Evolutionary conservation across 257 asterid species (phyloP).

Genomic region (Capsicum rhomboideum): DNA sequence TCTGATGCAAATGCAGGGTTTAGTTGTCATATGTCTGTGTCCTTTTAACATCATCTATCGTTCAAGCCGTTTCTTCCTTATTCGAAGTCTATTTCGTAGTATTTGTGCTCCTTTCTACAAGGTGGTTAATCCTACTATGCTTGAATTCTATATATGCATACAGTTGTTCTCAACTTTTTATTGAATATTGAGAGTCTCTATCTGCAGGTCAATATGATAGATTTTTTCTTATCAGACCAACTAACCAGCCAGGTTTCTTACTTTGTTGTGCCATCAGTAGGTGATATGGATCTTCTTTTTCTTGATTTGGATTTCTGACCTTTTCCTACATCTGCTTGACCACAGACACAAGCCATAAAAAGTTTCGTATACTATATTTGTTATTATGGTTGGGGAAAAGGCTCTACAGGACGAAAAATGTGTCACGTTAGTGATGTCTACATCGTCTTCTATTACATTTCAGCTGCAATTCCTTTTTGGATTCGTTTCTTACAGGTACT

Average conservation of each 20-base stretch:
- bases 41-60: conserved; percentile 59
- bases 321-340: background rate
- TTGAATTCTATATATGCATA: background rate
- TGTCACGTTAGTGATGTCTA: conserved; percentile 28
- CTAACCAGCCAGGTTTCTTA: conserved; percentile 47
- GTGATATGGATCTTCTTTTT: background rate
- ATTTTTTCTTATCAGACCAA: conserved; percentile 34
- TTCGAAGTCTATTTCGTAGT: conserved; percentile 27
- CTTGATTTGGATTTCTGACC: background rate
- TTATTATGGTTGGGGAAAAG: conserved; percentile 61
- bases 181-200: background rate
- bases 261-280: background rate
- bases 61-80: conserved; percentile 44
- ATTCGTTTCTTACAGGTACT: conserved; percentile 49
- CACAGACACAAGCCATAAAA: conserved; percentile 49
- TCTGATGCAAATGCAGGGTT: conserved; percentile 23
- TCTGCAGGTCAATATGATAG: conserved; percentile 2
- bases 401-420: conserved; percentile 27
- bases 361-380: conserved; percentile 49
- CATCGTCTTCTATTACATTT: conserved; percentile 32
- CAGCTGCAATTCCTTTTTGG: conserved; percentile 40
- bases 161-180: background rate
- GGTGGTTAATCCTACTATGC: conserved; percentile 12
- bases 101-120: conserved; percentile 49
- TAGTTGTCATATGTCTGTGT: conserved; percentile 34